Conservation (phyloP, 257 asterid genomes). For the Echium plantagineum region DNA sequence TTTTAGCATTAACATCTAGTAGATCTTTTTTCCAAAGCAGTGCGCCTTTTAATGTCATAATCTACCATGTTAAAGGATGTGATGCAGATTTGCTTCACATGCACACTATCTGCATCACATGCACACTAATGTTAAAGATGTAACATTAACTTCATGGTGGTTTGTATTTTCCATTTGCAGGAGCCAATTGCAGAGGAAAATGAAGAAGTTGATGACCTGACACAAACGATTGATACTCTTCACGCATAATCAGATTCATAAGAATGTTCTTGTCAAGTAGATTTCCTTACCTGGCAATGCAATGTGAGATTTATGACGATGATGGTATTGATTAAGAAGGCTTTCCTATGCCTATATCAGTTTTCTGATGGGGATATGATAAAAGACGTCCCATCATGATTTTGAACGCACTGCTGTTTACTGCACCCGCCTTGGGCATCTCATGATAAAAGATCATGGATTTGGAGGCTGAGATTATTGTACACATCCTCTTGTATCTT, state of each 20-base stretch:
- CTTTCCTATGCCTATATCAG: not conserved
- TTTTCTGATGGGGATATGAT: not conserved
- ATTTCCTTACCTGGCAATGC: too few species aligned
- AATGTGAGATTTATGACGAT: not conserved
- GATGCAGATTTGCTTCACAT: not conserved
- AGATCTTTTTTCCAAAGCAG: not conserved
- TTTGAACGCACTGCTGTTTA: not conserved
- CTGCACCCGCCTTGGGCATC: conserved; percentile 1
- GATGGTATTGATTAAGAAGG: not conserved
- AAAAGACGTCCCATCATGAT: not conserved
- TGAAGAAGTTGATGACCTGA: conserved; percentile 26
- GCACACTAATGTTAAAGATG: not conserved
- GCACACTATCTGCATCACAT: not conserved
- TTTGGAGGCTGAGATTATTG: not conserved
- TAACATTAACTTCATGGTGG: not conserved
- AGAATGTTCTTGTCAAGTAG: too few species aligned
- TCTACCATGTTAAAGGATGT: not conserved
- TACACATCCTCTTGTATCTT: too few species aligned
- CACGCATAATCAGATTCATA: conserved; percentile 10
- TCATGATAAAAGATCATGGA: not conserved
- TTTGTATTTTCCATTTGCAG: not conserved
- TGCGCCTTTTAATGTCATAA: not conserved
- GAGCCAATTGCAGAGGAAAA: conserved; percentile 28
- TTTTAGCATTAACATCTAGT: not conserved
- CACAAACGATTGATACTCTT: conserved; percentile 21